A percentile compares a stretch with the other conserved stretches of the same genome.
Conservation (phyloP, 2,329 filamentous ascomycete species). For the Nothopassalora personata region DNA sequence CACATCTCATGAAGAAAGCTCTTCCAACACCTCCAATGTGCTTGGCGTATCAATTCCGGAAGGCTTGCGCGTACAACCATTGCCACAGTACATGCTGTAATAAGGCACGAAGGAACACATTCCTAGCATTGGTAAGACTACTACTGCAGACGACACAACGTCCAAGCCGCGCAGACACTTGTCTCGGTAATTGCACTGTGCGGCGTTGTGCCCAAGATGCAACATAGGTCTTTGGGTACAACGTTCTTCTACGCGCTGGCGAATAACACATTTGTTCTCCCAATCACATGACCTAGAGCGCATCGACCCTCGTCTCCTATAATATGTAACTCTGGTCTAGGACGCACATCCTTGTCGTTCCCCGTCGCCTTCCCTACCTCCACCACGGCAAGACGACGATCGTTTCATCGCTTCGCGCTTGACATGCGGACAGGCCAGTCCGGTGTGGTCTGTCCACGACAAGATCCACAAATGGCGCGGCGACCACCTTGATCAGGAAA, state of each 20-base stretch:
- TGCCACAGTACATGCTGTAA: no score
- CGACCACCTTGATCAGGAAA: not conserved
- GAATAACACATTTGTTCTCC: not conserved
- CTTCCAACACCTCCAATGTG: not conserved
- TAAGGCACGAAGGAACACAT: not conserved
- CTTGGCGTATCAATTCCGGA: not conserved
- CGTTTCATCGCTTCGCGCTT: not conserved
- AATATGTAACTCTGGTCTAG: not conserved
- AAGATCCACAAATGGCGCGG: not conserved
- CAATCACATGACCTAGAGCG: not conserved
- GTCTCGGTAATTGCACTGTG: constrained; percentile 7
- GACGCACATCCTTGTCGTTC: not conserved
- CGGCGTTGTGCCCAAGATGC: not conserved
- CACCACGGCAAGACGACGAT: not conserved
- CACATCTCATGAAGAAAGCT: not conserved
- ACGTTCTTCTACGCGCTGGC: not conserved
- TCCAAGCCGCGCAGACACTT: not conserved
- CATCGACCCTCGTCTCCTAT: not conserved
- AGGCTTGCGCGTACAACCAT: not conserved
- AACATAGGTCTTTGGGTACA: not conserved
- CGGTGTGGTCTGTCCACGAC: not conserved
- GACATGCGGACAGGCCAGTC: not conserved
- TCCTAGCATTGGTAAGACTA: not conserved
- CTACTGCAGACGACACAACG: not conserved
- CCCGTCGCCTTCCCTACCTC: not conserved